These are phyloP conservation scores for Penicillium cosmopolitanum DNA, from an alignment of 495 filamentous ascomycete genomes.

Conservation along the genomic window DNA sequence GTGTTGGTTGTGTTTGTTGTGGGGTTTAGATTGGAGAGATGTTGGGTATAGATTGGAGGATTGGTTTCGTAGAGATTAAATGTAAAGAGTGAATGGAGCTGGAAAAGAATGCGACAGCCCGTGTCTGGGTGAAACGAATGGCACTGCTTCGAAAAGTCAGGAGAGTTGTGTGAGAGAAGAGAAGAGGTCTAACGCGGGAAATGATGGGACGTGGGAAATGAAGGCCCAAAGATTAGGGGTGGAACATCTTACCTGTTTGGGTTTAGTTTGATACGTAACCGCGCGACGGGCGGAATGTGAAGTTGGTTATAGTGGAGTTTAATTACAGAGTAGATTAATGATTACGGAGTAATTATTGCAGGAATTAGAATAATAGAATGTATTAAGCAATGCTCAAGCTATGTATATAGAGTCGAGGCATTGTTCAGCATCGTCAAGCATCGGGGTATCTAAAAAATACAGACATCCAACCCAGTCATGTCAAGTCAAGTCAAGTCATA, in stretches of 20 bases:
- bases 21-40: constrained; percentile 6
- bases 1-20: constrained; percentile 17
- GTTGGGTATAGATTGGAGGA: constrained; percentile 3
- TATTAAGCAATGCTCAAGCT: no score
- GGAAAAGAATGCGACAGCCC: constrained; percentile 44
- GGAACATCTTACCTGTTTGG: constrained; percentile 14
- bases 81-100: constrained; percentile 45
- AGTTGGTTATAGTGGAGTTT: background rate
- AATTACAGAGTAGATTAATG: background rate
- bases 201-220: constrained; percentile 20
- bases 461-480: no score
- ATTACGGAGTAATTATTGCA: background rate
- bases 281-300: constrained; percentile 24
- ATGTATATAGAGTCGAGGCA: no score
- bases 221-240: constrained; percentile 11
- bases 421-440: no score
- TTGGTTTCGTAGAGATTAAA: constrained; percentile 2
- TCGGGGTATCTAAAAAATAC: no score
- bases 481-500: no score
- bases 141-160: constrained; percentile 33
- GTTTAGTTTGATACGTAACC: constrained; percentile 21
- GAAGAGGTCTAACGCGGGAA: constrained; percentile 5
- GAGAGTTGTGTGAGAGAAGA: constrained; percentile 17
- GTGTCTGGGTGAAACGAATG: constrained; percentile 35
- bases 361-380: background rate